A percentile compares a stretch with the other conserved stretches of the same genome.
phyloP scores from a whole-genome alignment of 768 basidiomycete species.

The Panus rudis region DNA sequence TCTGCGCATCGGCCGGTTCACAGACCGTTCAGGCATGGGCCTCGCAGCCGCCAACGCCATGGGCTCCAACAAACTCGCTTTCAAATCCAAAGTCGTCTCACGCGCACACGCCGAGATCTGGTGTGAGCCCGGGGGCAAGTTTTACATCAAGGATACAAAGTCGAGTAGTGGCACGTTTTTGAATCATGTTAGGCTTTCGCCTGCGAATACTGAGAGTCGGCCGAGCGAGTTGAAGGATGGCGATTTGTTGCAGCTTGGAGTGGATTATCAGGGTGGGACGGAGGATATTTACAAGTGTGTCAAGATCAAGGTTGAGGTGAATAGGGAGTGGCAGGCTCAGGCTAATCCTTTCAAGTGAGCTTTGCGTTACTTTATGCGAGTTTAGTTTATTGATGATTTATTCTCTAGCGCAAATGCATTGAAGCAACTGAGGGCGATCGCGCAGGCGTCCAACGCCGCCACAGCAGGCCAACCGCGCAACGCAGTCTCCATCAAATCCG shows the following conservation, averaged over 20 bases:
- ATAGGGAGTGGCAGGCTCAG: slow-evolving; percentile 83
- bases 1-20: slow-evolving; percentile 91
- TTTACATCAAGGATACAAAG: slow-evolving; percentile 88
- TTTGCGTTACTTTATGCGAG: background rate
- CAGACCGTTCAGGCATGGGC: slow-evolving; percentile 70
- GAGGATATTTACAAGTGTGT: slow-evolving; percentile 97
- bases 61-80: slow-evolving; percentile 81
- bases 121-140: slow-evolving; percentile 60
- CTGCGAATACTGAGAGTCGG: slow-evolving; percentile 74
- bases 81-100: slow-evolving; percentile 93
- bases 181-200: slow-evolving; percentile 86
- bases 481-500: slow-evolving; percentile 23
- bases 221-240: slow-evolving; percentile 83
- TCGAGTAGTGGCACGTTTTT: slow-evolving; percentile 89
- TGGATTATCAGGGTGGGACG: slow-evolving; percentile 95
- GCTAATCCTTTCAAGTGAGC: slow-evolving; percentile 89
- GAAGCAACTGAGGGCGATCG: slow-evolving; percentile 73
- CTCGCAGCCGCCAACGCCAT: slow-evolving; percentile 60
- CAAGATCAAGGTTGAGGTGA: slow-evolving; percentile 89
- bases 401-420: slow-evolving; percentile 58
- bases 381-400: slow-evolving; percentile 6
- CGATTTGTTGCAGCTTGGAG: slow-evolving; percentile 89
- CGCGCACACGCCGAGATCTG: slow-evolving; percentile 94
- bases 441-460: slow-evolving; percentile 28
- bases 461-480: slow-evolving; percentile 16